These are phyloP conservation scores for Zygotorulaspora chibaensis DNA, from an alignment of 805 yeast species.

Conservation along the genomic window DNA sequence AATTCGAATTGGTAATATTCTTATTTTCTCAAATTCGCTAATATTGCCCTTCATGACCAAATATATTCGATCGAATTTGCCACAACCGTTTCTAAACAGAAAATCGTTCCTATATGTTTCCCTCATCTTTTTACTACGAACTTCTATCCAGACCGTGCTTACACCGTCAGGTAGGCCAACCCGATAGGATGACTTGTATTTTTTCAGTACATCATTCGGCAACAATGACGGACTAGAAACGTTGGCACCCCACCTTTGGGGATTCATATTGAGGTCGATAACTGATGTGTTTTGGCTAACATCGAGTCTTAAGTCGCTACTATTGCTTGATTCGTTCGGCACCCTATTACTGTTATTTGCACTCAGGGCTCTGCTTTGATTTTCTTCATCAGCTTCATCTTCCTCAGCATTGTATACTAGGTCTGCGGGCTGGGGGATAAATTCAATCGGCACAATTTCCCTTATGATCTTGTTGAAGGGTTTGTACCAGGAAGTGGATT, in stretches of 20 bases:
- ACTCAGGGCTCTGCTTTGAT: neutral
- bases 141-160: slow-evolving; percentile 26
- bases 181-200: slow-evolving; percentile 18
- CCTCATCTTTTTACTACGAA: slow-evolving; percentile 19
- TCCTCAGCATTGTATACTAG: slow-evolving; percentile 15
- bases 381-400: slow-evolving; percentile 6
- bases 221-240: slow-evolving; percentile 2
- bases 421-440: slow-evolving; percentile 26
- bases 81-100: slow-evolving; percentile 24
- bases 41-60: slow-evolving; percentile 16
- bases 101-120: slow-evolving; percentile 23
- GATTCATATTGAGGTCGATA: slow-evolving; percentile 8
- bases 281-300: neutral
- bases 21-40: slow-evolving; percentile 7
- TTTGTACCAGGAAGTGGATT: slow-evolving; percentile 27
- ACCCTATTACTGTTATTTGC: slow-evolving; percentile 1
- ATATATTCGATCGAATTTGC: slow-evolving; percentile 25
- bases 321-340: neutral
- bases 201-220: slow-evolving; percentile 5
- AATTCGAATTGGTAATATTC: slow-evolving; percentile 16
- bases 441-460: slow-evolving; percentile 22
- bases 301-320: neutral
- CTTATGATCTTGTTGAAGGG: slow-evolving; percentile 27
- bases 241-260: slow-evolving; percentile 2
- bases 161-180: slow-evolving; percentile 20